Conservation (phyloP, 2,329 filamentous ascomycete genomes). For the Aspergillus amoenus region DNA sequence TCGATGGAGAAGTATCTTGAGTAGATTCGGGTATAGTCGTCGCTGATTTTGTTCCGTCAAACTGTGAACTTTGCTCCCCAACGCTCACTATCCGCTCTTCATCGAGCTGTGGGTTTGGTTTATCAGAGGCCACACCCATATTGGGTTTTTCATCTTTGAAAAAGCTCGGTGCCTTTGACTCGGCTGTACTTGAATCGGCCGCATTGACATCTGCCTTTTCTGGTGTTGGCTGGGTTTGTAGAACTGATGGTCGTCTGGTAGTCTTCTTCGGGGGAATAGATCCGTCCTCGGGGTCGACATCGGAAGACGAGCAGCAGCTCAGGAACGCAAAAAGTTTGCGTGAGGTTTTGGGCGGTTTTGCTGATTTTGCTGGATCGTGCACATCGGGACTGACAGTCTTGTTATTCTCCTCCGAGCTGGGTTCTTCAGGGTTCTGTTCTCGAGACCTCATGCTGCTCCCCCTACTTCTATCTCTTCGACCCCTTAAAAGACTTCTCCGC, state of each 20-base stretch:
- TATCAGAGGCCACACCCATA: conserved; percentile 30
- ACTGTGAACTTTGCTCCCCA: conserved; percentile 38
- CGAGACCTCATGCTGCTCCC: conserved; percentile 55
- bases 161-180: conserved; percentile 38
- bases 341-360: conserved; percentile 43
- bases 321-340: conserved; percentile 47
- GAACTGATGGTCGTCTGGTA: conserved; percentile 37
- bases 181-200: conserved; percentile 40
- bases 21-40: conserved; percentile 16
- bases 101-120: conserved; percentile 25
- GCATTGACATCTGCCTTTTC: conserved; percentile 41
- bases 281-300: conserved; percentile 45
- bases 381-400: conserved; percentile 34
- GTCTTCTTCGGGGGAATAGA: conserved; percentile 48
- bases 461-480: conserved; percentile 65
- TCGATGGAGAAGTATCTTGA: conserved; percentile 13
- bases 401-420: conserved; percentile 34
- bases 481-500: conserved; percentile 64
- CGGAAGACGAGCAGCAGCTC: conserved; percentile 49
- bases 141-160: conserved; percentile 40
- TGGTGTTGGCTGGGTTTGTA: conserved; percentile 37
- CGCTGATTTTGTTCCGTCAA: conserved; percentile 29
- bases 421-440: conserved; percentile 34
- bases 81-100: conserved; percentile 33
- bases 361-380: conserved; percentile 33